Evolutionary conservation across 176 grass and related monocot species (phyloP).

Genomic region (Luzula sylvatica): DNA sequence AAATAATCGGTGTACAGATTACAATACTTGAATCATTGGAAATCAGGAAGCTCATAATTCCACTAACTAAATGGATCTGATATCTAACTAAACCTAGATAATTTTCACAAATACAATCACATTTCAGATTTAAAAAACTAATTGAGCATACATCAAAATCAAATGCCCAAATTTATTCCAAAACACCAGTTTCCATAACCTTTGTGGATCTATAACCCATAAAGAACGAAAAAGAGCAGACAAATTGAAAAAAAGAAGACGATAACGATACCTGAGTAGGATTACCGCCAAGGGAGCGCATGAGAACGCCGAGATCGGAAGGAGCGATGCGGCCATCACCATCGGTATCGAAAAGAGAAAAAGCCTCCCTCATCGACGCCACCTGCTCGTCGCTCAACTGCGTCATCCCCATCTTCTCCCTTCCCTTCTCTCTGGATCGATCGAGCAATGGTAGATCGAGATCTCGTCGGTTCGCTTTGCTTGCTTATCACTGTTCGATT

Average conservation of each 20-base stretch:
- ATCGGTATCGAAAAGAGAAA: slow-evolving; percentile 48
- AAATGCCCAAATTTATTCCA: not conserved
- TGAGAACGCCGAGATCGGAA: slow-evolving; percentile 40
- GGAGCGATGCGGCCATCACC: slow-evolving; percentile 38
- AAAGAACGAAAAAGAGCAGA: not conserved
- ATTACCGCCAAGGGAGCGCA: slow-evolving; percentile 47
- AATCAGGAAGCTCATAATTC: not conserved
- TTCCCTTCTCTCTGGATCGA: not conserved
- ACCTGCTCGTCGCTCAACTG: slow-evolving; percentile 46
- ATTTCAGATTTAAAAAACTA: not conserved
- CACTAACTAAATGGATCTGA: too few relatives aligned
- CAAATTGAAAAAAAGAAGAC: not conserved
- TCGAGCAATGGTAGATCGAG: slow-evolving; percentile 6
- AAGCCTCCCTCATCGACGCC: slow-evolving; percentile 51
- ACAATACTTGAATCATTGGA: too few relatives aligned
- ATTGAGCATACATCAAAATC: not conserved
- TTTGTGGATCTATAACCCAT: not conserved
- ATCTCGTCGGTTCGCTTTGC: slow-evolving; percentile 9
- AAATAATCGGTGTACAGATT: too few relatives aligned
- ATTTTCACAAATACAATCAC: too few relatives aligned
- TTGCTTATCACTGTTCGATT: not conserved
- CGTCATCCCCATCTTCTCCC: slow-evolving; percentile 16
- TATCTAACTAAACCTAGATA: too few relatives aligned
- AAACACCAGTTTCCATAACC: not conserved
- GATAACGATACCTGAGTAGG: slow-evolving; percentile 24